phyloP scores from a whole-genome alignment of 441 rosid genomes.

The Gossypium davidsonii region DNA sequence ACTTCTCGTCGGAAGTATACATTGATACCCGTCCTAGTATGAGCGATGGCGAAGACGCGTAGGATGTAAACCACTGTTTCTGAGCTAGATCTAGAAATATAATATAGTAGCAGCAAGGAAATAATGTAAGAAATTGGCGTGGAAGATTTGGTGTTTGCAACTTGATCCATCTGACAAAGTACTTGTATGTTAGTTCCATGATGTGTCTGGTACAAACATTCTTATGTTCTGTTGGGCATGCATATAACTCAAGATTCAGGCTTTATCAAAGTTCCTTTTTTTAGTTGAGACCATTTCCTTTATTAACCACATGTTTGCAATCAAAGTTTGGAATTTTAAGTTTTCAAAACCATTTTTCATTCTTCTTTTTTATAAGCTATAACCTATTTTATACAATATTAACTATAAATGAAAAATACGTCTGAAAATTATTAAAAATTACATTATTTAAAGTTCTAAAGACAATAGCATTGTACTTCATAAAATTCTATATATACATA shows the following conservation, averaged over 20 bases:
- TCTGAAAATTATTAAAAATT: too few relatives aligned
- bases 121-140: background rate
- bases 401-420: too few relatives aligned
- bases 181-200: background rate
- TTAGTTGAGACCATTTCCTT: background rate
- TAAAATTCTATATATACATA: too few relatives aligned
- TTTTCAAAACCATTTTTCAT: too few relatives aligned
- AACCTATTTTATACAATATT: too few relatives aligned
- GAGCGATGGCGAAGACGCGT: conserved; percentile 56
- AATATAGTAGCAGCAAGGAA: background rate
- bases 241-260: background rate
- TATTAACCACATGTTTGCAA: background rate
- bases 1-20: conserved; percentile 54
- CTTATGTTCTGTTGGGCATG: background rate
- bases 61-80: conserved; percentile 2
- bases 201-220: background rate
- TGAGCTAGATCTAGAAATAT: background rate
- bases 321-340: background rate
- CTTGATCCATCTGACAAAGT: background rate
- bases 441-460: too few relatives aligned
- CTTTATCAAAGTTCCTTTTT: background rate
- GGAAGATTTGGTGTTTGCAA: background rate
- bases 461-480: too few relatives aligned
- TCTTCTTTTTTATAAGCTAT: too few relatives aligned
- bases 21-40: conserved; percentile 46